These are phyloP conservation scores for Magnaporthiopsis rhizophila DNA, from an alignment of 2,329 filamentous ascomycete genomes.

Conservation along the genomic window DNA sequence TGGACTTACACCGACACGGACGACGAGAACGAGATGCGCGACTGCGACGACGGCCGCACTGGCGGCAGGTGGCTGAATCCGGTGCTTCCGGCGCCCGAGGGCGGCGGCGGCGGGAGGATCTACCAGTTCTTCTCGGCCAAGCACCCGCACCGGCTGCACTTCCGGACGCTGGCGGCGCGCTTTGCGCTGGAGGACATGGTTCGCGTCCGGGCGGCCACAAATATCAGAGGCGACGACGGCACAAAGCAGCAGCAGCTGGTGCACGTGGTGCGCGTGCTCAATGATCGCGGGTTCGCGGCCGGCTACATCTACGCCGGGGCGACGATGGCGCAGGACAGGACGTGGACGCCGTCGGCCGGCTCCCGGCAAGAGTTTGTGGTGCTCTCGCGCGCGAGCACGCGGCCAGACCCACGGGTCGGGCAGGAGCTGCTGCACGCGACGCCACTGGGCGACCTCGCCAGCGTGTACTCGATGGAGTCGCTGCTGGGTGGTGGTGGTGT, in stretches of 20 bases:
- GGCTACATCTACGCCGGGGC: constrained; percentile 2
- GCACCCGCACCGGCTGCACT: background rate
- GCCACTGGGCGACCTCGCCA: constrained; percentile 2
- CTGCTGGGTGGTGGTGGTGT: background rate
- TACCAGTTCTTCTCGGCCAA: background rate
- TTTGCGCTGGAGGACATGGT: constrained; percentile 2
- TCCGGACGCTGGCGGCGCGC: constrained; percentile 4
- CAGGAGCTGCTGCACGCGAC: constrained; percentile 8
- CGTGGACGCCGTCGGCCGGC: background rate
- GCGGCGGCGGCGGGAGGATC: background rate
- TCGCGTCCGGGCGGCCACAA: background rate
- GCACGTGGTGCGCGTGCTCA: constrained; percentile 4
- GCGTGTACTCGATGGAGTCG: constrained; percentile 6
- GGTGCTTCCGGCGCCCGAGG: background rate
- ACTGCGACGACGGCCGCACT: background rate
- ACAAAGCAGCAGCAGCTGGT: background rate
- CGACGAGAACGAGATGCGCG: background rate
- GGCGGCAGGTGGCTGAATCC: constrained; percentile 5
- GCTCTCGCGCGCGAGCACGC: background rate
- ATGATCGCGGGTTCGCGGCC: constrained; percentile 2
- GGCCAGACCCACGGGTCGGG: constrained; percentile 4
- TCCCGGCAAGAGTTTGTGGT: constrained; percentile 4
- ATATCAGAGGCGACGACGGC: too few relatives aligned
- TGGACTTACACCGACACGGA: constrained; percentile 2
- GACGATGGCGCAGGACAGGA: background rate